phyloP scores from a whole-genome alignment of 2,329 filamentous ascomycete genomes.

The Rutstroemia sp. region DNA sequence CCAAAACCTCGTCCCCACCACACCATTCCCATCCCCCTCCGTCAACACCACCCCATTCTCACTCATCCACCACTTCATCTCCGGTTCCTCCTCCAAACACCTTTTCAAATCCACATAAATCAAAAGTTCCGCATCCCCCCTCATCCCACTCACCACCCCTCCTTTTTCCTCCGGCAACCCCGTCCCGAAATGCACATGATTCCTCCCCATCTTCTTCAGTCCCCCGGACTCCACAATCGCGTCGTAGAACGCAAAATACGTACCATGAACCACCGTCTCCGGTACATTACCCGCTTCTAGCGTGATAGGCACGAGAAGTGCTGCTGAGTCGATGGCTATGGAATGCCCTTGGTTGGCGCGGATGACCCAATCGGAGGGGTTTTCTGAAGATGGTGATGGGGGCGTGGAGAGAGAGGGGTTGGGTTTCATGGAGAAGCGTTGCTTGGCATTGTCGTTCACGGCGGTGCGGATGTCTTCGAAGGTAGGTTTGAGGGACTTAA shows the following conservation, averaged over 20 bases:
- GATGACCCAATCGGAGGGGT: constrained; percentile 70
- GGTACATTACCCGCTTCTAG: constrained; percentile 52
- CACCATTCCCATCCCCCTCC: constrained; percentile 49
- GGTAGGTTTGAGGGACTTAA: constrained; percentile 65
- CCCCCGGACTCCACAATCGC: constrained; percentile 70
- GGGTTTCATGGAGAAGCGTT: constrained; percentile 75
- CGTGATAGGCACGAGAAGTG: constrained; percentile 62
- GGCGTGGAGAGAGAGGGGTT: constrained; percentile 28
- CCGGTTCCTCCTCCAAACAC: constrained; percentile 48
- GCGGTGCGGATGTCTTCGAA: constrained; percentile 64
- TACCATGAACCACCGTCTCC: constrained; percentile 72
- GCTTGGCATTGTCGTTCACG: constrained; percentile 76
- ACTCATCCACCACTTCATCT: constrained; percentile 67
- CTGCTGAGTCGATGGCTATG: constrained; percentile 65
- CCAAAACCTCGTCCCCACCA: constrained; percentile 63
- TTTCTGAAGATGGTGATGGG: constrained; percentile 27
- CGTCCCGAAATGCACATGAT: constrained; percentile 83
- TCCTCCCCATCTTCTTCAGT: constrained; percentile 71
- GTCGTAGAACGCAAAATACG: constrained; percentile 74
- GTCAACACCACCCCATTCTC: constrained; percentile 71
- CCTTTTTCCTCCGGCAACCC: constrained; percentile 48
- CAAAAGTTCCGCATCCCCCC: constrained; percentile 66
- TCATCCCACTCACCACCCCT: constrained; percentile 70
- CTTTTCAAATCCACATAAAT: constrained; percentile 67
- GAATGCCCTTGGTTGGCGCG: constrained; percentile 94